phyloP scores from a whole-genome alignment of 371 early-diverging fungal genomes.

The Synchytrium microbalum region DNA sequence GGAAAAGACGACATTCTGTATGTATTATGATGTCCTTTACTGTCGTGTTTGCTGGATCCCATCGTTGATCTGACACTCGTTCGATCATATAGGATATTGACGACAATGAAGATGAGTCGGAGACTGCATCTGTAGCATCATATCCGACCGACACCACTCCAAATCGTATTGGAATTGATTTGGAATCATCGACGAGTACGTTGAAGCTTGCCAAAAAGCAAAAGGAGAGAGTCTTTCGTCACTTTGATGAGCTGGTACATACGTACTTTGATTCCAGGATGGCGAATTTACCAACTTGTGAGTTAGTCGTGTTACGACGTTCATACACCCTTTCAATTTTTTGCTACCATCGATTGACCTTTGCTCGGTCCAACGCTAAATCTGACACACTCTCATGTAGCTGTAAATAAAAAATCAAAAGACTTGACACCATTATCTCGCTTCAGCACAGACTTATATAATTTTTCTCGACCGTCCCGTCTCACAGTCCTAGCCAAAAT shows the following conservation, averaged over 20 bases:
- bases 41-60: no score
- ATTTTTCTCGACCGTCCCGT: slow-evolving; percentile 50
- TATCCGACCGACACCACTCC: no score
- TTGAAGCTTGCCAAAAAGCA: neutral
- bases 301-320: no score
- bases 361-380: no score
- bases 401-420: no score
- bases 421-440: neutral
- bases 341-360: no score
- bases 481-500: slow-evolving; percentile 66
- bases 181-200: neutral
- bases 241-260: neutral
- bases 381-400: no score
- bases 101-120: neutral
- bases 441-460: neutral
- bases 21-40: neutral
- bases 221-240: neutral
- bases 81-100: neutral
- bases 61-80: neutral
- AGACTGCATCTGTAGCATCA: no score
- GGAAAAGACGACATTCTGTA: neutral
- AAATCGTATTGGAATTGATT: neutral
- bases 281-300: neutral
- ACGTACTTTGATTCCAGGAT: neutral
- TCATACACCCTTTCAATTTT: no score